Evolutionary conservation across 1,284 basidiomycete species (phyloP), one percentile per base, ranked within the genome.

Genomic region (Tylopilus orsonianus): DNA sequence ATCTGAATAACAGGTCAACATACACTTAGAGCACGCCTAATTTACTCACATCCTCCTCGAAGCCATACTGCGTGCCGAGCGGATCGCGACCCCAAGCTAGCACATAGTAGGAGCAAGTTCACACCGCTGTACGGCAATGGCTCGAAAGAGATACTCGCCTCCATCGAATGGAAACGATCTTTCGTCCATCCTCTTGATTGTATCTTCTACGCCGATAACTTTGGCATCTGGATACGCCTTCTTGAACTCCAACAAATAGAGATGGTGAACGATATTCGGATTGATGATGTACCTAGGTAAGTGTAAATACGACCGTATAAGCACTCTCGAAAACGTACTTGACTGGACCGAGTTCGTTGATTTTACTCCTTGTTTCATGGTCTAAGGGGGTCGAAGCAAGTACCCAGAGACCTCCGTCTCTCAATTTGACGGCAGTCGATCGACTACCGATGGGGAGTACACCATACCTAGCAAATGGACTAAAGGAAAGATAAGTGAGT

Each of bases 301-400:
- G 27, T 30, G 24, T 33, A 22, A 34, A 18, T n/a, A 13, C 30
- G n/a, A 27, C 41, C 19, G 19, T 27, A 16, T 18, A 2, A 48
- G 35, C 45, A 33, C 14, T n/a, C 42, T 26, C 26, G 5, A 38
- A 42, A 16, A 38, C 35, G 12, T 54, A 87, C 80, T 85, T 85
- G 24, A 96, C 90, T 29, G 83, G 77, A 0, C 93, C 92, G 5
- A 97, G 71, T 42, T 83, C 75, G 44, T 85, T 77, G 23, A 96
- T 66, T 51, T 82, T 88, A 2, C 72, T 60, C 64, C 85, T 87
- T 2, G 90, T 95, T 30, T 84, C 84, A 5, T 77, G 70, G 40
- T 85, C 82, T 45, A 93, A 71, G 0, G 90, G 88, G 3, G 91
- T 91, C 2, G 90, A 94, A 1, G 91, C 93, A 26, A 96, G 75